Percentiles rank a stretch among this genome's conserved stretches.
Conservation (phyloP, 108 stramenopile genomes). For the Chaetoceros tenuissimus region DNA sequence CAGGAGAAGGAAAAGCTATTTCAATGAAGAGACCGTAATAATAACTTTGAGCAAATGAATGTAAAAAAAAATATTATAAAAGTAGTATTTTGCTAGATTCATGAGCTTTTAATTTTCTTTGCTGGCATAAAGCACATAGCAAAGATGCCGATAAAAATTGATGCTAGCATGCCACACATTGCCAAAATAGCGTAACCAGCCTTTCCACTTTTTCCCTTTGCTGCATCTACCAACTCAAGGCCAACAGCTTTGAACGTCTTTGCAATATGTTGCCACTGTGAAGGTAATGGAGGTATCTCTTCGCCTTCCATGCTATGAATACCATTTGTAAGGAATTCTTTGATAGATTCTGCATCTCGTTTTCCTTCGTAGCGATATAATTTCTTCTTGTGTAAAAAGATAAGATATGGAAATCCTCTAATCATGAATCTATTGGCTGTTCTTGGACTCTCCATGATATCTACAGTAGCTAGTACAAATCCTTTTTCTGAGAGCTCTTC, state of each 20-base stretch:
- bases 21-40: neutral
- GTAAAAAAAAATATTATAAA: neutral
- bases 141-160: neutral
- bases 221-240: neutral
- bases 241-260: neutral
- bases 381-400: slow-evolving; percentile 47
- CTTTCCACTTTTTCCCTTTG: neutral
- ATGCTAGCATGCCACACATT: neutral
- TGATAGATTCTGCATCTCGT: neutral
- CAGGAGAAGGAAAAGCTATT: slow-evolving; percentile 6
- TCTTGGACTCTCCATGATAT: slow-evolving; percentile 26
- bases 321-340: neutral
- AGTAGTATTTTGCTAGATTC: neutral
- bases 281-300: neutral
- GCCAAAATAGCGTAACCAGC: neutral
- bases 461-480: slow-evolving; percentile 42
- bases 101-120: neutral
- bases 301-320: neutral
- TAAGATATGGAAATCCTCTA: slow-evolving; percentile 29
- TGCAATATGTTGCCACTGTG: neutral
- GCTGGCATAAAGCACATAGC: neutral
- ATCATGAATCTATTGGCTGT: slow-evolving; percentile 39
- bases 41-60: neutral
- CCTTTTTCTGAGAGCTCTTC: slow-evolving; percentile 24
- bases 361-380: slow-evolving; percentile 28